A percentile compares a stretch with the other conserved stretches of the same genome.
phyloP scores from a whole-genome alignment of 1,139 yeast species.

The Pichia cactophila region DNA sequence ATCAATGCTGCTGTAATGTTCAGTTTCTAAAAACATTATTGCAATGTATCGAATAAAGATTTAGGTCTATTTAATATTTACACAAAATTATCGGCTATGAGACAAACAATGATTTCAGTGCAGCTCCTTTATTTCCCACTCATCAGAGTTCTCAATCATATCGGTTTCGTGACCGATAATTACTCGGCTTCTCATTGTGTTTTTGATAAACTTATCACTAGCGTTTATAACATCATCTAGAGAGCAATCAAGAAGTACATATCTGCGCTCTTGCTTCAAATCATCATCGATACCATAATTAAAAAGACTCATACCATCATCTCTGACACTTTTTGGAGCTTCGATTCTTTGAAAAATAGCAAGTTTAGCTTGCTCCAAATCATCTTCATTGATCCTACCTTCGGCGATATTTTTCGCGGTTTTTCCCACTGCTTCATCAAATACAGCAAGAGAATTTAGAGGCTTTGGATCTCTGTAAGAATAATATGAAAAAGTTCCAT shows the following conservation, averaged over 20 bases:
- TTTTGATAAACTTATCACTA: constrained; percentile 48
- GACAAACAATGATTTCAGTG: background rate
- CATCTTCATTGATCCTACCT: constrained; percentile 41
- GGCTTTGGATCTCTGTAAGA: constrained; percentile 95
- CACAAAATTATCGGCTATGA: too few species aligned
- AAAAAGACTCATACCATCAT: constrained; percentile 66
- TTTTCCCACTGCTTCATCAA: constrained; percentile 48
- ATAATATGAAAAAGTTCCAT: constrained; percentile 74
- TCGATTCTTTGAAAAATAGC: constrained; percentile 87
- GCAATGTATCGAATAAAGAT: too few species aligned
- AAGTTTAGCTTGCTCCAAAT: constrained; percentile 82
- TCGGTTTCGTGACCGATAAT: constrained; percentile 38
- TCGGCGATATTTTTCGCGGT: constrained; percentile 40
- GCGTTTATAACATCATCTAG: constrained; percentile 57
- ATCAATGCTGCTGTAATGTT: too few species aligned
- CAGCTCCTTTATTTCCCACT: constrained; percentile 15
- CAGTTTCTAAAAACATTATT: too few species aligned
- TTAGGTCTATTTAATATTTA: too few species aligned
- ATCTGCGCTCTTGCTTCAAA: constrained; percentile 75
- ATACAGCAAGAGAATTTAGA: constrained; percentile 54
- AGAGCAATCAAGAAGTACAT: constrained; percentile 56
- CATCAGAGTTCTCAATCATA: constrained; percentile 4
- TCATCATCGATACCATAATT: constrained; percentile 69
- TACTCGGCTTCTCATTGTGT: constrained; percentile 33
- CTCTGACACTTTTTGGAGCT: constrained; percentile 77